These are phyloP conservation scores for Conidiobolus incongruus DNA, from an alignment of 371 early-diverging fungal species.

Conservation along the genomic window DNA sequence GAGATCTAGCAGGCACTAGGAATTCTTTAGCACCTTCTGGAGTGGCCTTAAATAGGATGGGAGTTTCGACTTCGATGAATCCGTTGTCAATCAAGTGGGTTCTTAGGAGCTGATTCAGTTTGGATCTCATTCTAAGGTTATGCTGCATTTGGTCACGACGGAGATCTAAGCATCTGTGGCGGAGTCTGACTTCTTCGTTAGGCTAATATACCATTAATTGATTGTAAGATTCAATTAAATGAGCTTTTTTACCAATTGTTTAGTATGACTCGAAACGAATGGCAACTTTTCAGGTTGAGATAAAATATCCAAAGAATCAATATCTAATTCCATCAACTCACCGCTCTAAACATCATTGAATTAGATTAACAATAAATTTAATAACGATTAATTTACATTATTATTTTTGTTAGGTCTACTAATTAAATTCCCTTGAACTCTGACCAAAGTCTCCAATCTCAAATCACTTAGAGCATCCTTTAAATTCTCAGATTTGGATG, in stretches of 20 bases:
- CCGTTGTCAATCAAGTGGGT: conserved; percentile 8
- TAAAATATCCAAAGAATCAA: conserved; percentile 32
- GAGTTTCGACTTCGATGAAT: conserved; percentile 83
- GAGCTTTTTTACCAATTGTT: conserved; percentile 19
- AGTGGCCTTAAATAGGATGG: conserved; percentile 73
- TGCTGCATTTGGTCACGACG: conserved; percentile 48
- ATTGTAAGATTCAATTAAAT: neutral
- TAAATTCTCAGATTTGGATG: too few relatives aligned
- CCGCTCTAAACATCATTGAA: conserved; percentile 14
- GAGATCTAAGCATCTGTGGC: conserved; percentile 63
- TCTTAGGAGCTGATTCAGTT: neutral
- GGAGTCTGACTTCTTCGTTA: conserved; percentile 55
- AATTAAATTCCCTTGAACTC: too few relatives aligned
- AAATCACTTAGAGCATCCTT: too few relatives aligned
- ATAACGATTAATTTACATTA: too few relatives aligned
- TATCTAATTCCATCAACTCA: conserved; percentile 48
- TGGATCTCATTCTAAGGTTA: conserved; percentile 44
- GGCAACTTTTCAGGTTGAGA: conserved; percentile 49
- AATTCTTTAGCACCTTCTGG: conserved; percentile 89
- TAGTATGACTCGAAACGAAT: conserved; percentile 35
- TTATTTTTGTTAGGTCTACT: too few relatives aligned
- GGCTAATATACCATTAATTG: conserved; percentile 20
- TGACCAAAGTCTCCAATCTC: too few relatives aligned
- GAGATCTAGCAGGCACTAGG: conserved; percentile 66
- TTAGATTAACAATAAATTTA: too few relatives aligned